Evolutionary conservation across 192 early-diverging fungal species (phyloP).

Genomic region (Rhizoclosmatium sp.): DNA sequence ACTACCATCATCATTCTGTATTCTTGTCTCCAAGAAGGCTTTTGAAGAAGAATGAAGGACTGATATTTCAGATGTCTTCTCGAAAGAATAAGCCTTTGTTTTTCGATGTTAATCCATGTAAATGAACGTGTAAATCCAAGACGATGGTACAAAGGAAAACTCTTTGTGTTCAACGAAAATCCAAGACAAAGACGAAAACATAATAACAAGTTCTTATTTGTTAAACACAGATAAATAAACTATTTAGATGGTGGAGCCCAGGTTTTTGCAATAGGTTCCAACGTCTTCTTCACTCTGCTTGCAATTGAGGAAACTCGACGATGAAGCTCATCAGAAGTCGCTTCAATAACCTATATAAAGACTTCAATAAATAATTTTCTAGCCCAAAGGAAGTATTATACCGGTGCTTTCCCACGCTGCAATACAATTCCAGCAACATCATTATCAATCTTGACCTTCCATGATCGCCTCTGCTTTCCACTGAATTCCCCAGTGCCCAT

Average conservation of each 20-base stretch:
- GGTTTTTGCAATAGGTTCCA: slow-evolving; percentile 31
- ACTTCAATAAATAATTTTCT: neutral
- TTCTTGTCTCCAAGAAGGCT: too few species aligned
- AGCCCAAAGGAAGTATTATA: neutral
- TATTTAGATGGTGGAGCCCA: slow-evolving; percentile 22
- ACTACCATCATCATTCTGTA: too few species aligned
- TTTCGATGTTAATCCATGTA: too few species aligned
- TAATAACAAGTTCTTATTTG: neutral
- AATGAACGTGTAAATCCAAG: too few species aligned
- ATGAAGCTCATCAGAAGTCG: slow-evolving; percentile 32
- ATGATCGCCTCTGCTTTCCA: slow-evolving; percentile 12
- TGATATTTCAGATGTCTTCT: too few species aligned
- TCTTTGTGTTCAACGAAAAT: neutral
- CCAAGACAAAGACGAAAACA: neutral
- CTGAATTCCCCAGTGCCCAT: neutral
- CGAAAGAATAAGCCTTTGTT: too few species aligned
- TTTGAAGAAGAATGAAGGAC: too few species aligned
- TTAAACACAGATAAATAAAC: neutral
- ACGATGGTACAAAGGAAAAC: too few species aligned
- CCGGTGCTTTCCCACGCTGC: slow-evolving; percentile 25
- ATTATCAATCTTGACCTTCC: slow-evolving; percentile 30
- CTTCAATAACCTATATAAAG: slow-evolving; percentile 12
- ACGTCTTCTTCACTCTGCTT: slow-evolving; percentile 23
- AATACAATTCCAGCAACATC: slow-evolving; percentile 32
- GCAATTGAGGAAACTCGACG: slow-evolving; percentile 22